Conservation (phyloP, 2,329 filamentous ascomycete species). For the Dactylellina cionopaga region DNA sequence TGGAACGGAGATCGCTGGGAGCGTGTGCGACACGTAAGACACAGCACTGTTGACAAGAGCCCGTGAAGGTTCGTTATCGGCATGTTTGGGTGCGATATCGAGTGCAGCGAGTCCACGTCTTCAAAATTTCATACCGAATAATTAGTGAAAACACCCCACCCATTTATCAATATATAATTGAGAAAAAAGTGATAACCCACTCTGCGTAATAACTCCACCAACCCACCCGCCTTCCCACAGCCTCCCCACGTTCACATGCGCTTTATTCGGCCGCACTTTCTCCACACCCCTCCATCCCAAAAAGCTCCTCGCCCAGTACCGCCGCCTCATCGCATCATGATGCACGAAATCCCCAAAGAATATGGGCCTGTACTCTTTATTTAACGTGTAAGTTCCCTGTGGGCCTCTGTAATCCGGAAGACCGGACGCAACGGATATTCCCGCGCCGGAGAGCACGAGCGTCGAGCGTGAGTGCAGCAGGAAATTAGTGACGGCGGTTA, state of each 20-base stretch:
- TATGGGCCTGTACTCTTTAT: constrained; percentile 88
- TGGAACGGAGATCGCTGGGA: constrained; percentile 80
- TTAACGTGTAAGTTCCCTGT: constrained; percentile 91
- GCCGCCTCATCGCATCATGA: constrained; percentile 79
- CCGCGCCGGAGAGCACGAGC: constrained; percentile 80
- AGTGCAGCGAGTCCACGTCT: constrained; percentile 94
- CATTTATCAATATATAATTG: constrained; percentile 2
- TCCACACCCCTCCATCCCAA: constrained; percentile 87
- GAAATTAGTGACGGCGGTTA: constrained; percentile 80
- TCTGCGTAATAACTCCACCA: constrained; percentile 85
- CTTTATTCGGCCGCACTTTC: constrained; percentile 79
- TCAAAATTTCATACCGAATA: neutral
- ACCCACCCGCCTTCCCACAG: constrained; percentile 78
- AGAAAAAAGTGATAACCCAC: constrained; percentile 58
- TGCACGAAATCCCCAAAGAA: constrained; percentile 90
- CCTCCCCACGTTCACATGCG: constrained; percentile 79
- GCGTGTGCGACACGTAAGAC: constrained; percentile 78
- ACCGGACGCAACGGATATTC: constrained; percentile 91
- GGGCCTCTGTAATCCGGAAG: constrained; percentile 90
- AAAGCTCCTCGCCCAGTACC: constrained; percentile 94
- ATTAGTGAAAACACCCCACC: neutral
- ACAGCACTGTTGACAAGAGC: constrained; percentile 82
- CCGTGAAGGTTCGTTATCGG: constrained; percentile 89
- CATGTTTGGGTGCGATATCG: constrained; percentile 76
- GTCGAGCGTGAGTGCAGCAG: constrained; percentile 71